These are phyloP conservation scores for Barnettozyma botsteinii DNA, from an alignment of 805 yeast species.

Conservation along the genomic window DNA sequence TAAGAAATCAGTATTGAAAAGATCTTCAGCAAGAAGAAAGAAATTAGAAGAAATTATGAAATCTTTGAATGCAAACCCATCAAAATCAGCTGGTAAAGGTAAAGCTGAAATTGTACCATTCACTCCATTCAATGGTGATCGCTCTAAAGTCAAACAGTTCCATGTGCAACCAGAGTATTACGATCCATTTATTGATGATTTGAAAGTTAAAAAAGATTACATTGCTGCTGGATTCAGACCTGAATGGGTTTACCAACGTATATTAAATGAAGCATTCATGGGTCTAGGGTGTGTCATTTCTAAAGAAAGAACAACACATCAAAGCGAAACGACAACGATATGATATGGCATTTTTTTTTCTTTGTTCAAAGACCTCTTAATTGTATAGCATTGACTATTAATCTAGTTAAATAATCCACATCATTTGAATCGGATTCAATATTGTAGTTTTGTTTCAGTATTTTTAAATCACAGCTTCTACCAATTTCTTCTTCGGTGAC, in stretches of 20 bases:
- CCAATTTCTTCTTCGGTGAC: constrained; percentile 30
- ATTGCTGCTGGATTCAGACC: constrained; percentile 84
- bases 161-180: constrained; percentile 42
- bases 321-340: neutral
- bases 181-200: constrained; percentile 57
- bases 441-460: constrained; percentile 27
- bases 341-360: no score
- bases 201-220: constrained; percentile 54
- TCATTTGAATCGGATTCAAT: constrained; percentile 11
- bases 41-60: constrained; percentile 37
- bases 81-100: constrained; percentile 2
- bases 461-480: constrained; percentile 29
- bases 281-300: constrained; percentile 82
- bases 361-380: constrained; percentile 39
- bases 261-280: constrained; percentile 82
- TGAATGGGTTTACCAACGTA: constrained; percentile 62
- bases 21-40: constrained; percentile 59
- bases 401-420: constrained; percentile 29
- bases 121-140: constrained; percentile 92
- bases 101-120: constrained; percentile 50
- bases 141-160: constrained; percentile 51
- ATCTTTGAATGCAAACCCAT: constrained; percentile 27
- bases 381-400: constrained; percentile 42
- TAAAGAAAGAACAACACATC: constrained; percentile 36
- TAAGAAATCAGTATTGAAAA: constrained; percentile 48